Base-by-base conservation (phyloP, 768 basidiomycete species). In the Tubosaeta sp. region DNA sequence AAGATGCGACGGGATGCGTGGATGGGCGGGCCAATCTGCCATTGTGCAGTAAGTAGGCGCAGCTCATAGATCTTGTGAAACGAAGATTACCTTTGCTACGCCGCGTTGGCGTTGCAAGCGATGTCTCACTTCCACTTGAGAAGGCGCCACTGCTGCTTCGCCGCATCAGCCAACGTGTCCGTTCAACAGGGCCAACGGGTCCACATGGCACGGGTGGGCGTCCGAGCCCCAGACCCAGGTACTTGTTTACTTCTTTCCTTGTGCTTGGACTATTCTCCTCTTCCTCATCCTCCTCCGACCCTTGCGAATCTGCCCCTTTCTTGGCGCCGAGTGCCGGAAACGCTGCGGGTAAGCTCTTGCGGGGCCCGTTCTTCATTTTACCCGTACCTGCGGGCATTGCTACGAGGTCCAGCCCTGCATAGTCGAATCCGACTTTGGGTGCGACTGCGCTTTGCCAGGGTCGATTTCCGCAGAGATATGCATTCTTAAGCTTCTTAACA, bases 391-490 rank as follows among this genome's bases (percentile, higher is more conserved):
- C 38, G 57, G 71, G 75, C 24, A 69, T 69, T 21, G 70, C 68
- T 36, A 51, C 60, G n/a, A 60, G 68, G 19, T 72, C 71, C 12
- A 69, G 62, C 16, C 69, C 75, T 29, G 68, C 69, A 61, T 78
- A 79, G 31, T 76, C 72, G 27, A 78, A 75, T 25, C 73, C 72
- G 43, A 88, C 81, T 65, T 86, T 88, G 56, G 76, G 67, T 13
- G 87, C 78, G 18, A 90, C 78, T 4, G 87, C 87, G 61, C 88
- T 90, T 65, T 89, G 87, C 87, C 87, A 90, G 4, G 84, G 86
- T 10, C 87, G 74, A 44, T 81, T 78, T 52, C 74, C 74, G 25
- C 74, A 72, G 31, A 84, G 69, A 60, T 79, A 74, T 35, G 77
- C 75, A 19, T 80, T 82, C 68, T 84, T 84, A 51, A 75, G 66